Evolutionary conservation across 345 rosid genomes (phyloP), one percentile per base, ranked within the genome.

Genomic region (Eucalyptus pumila): DNA sequence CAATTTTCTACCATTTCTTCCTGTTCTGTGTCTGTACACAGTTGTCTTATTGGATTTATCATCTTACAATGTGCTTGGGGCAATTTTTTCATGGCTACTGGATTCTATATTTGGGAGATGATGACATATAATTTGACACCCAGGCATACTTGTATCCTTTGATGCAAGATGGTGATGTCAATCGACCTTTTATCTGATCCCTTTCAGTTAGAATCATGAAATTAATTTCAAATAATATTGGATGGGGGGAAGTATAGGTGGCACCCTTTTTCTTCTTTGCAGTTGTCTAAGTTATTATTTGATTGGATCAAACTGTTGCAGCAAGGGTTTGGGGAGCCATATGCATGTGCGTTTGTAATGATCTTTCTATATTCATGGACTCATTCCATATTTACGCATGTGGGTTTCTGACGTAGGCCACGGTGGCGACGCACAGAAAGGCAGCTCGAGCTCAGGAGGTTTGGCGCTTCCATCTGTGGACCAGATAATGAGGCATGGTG

Each of bases 391-490:
- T 72, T 19, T 19, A 72, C 1, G 14, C 81, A 72, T 21, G 14
- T 76, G 47, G 83, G 45, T 72, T 34, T 72, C 8, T 72, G 45
- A 72, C 37, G 83, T 76, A 76, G 83, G 47, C 42, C 27, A 1
- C 2, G 9, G 83, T 1, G 1, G 45, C 3, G 47, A 76, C 1
- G 15, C 83, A 76, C 83, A 6, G 45, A 76, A 76, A 76, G 83
- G 47, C 27, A 37, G 83, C 83, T 76, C 83, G 2, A 76, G 47
- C 42, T 23, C 69, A 83, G 91, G 94, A 87, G 91, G 91, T 34
- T 90, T 93, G 95, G 91, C 90, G n/a, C 94, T 91, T 89, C 96
- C 95, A 52, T 86, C 91, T 49, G 42, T 44, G 4, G 88, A 90
- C 83, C 91, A 76, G 45, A 76, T 37, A 37, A 72, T 6, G 45